phyloP scores from a whole-genome alignment of 2,329 filamentous ascomycete species.

The Colletotrichum sp. region DNA sequence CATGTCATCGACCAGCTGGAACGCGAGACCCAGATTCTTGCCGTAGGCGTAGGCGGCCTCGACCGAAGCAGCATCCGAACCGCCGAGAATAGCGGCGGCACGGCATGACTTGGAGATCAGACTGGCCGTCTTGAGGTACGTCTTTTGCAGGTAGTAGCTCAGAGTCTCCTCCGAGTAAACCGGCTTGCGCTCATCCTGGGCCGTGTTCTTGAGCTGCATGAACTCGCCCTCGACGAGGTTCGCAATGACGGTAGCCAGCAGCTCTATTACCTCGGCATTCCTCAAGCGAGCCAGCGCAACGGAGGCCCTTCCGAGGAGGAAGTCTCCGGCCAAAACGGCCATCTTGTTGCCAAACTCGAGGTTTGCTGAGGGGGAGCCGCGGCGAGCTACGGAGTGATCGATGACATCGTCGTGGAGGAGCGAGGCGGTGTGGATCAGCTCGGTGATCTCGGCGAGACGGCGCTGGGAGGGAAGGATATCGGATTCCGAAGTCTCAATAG shows the following conservation, averaged over 20 bases:
- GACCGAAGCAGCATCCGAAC: slow-evolving; percentile 77
- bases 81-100: slow-evolving; percentile 84
- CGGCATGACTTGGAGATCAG: slow-evolving; percentile 96
- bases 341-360: slow-evolving; percentile 98
- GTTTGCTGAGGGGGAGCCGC: slow-evolving; percentile 87
- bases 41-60: slow-evolving; percentile 93
- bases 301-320: slow-evolving; percentile 89
- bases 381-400: slow-evolving; percentile 85
- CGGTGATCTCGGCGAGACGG: slow-evolving; percentile 92
- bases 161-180: slow-evolving; percentile 88
- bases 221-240: slow-evolving; percentile 99
- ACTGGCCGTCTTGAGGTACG: slow-evolving; percentile 95
- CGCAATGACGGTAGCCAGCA: slow-evolving; percentile 94
- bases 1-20: slow-evolving; percentile 98
- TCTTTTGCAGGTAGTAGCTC: slow-evolving; percentile 96
- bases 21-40: slow-evolving; percentile 90
- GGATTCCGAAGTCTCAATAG: slow-evolving; percentile 44
- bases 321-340: slow-evolving; percentile 97
- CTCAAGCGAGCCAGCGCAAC: slow-evolving; percentile 89
- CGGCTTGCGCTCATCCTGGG: slow-evolving; percentile 82
- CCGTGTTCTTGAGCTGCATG: slow-evolving; percentile 99
- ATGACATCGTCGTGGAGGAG: slow-evolving; percentile 98
- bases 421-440: slow-evolving; percentile 96
- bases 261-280: slow-evolving; percentile 92
- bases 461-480: slow-evolving; percentile 92